phyloP scores from a whole-genome alignment of 306 rosid genomes.

The Fagus sylvatica region DNA sequence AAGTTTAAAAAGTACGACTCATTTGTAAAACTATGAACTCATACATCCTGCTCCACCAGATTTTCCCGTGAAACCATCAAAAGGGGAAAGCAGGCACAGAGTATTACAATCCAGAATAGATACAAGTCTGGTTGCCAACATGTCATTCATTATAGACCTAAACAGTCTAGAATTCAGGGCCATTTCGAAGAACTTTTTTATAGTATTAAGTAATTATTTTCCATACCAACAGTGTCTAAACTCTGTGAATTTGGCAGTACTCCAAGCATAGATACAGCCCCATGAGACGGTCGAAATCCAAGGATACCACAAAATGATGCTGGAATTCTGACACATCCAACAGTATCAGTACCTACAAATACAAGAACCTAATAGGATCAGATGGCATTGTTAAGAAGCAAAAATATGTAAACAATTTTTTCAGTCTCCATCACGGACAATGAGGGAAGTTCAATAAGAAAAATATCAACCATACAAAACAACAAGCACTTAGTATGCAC shows the following conservation, averaged over 20 bases:
- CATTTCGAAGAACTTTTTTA: background rate
- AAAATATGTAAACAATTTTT: background rate
- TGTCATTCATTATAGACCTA: background rate
- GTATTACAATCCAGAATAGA: constrained; percentile 15
- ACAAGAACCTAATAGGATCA: constrained; percentile 19
- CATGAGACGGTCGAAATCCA: constrained; percentile 83
- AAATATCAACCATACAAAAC: background rate
- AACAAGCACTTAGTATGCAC: background rate
- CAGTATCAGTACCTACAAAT: constrained; percentile 74
- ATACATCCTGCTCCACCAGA: background rate
- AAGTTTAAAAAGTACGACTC: constrained; percentile 6
- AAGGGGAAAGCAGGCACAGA: constrained; percentile 10
- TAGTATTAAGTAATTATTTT: constrained; percentile 6
- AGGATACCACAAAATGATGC: constrained; percentile 79
- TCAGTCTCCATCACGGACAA: background rate
- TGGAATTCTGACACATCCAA: constrained; percentile 79
- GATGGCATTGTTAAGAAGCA: background rate
- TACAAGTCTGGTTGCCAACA: background rate
- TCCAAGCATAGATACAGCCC: constrained; percentile 62
- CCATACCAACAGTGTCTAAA: constrained; percentile 80
- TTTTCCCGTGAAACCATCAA: constrained; percentile 9
- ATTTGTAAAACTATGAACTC: background rate
- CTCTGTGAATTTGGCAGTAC: constrained; percentile 77
- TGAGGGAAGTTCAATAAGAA: background rate
- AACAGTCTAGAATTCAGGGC: background rate